These are phyloP conservation scores for Diaporthe destruens DNA, from an alignment of 2,329 filamentous ascomycete species.

Conservation along the genomic window DNA sequence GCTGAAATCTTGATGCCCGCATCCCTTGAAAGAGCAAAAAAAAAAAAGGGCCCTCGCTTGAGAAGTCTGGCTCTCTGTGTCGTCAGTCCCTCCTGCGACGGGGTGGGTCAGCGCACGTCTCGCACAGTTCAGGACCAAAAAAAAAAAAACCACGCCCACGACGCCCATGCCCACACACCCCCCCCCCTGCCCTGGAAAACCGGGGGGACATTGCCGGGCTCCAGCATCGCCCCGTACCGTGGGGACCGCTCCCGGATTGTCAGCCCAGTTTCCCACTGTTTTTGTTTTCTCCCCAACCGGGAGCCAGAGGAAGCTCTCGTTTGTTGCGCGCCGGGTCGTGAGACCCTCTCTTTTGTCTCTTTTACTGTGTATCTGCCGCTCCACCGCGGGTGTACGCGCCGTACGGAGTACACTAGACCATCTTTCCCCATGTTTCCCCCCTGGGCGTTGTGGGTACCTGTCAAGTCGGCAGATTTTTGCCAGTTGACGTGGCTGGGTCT, in stretches of 20 bases:
- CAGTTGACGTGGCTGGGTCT: constrained; percentile 35
- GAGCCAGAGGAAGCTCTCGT: constrained; percentile 2
- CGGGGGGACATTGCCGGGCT: background rate
- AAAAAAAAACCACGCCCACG: background rate
- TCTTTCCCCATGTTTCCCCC: constrained; percentile 31
- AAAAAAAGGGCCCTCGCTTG: constrained; percentile 21
- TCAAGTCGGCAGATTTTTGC: constrained; percentile 40
- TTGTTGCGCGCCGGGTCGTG: background rate
- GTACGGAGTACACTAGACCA: constrained; percentile 4
- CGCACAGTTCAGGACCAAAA: background rate
- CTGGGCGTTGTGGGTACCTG: constrained; percentile 36
- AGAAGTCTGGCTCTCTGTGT: constrained; percentile 13
- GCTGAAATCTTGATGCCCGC: constrained; percentile 29
- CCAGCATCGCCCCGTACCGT: constrained; percentile 30
- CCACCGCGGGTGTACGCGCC: constrained; percentile 36
- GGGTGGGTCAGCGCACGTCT: constrained; percentile 20
- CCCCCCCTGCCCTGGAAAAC: background rate
- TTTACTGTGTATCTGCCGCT: background rate
- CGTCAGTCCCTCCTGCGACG: constrained; percentile 27
- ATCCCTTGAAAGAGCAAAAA: constrained; percentile 19
- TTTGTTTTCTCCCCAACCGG: constrained; percentile 20
- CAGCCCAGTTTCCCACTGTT: constrained; percentile 30
- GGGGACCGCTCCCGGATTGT: constrained; percentile 26
- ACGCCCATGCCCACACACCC: background rate
- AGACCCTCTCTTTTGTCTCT: background rate